Percentiles rank a stretch among this genome's conserved stretches.
Conservation (phyloP, 2,329 filamentous ascomycete species). For the Sporothrix brasiliensis region DNA sequence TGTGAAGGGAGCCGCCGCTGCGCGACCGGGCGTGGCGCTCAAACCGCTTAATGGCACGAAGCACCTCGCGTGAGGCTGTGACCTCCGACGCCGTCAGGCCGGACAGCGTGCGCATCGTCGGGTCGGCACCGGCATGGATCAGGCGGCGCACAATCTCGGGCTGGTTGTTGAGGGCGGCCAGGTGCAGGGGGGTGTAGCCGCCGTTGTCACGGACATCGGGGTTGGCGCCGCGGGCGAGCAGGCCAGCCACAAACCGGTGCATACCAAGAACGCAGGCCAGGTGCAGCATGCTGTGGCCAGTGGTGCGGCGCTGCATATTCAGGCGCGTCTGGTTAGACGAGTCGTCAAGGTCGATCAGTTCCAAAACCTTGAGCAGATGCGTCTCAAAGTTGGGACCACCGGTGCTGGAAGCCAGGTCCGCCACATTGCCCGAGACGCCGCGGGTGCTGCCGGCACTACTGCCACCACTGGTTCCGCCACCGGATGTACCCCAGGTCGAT, state of each 20-base stretch:
- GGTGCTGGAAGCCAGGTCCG: constrained; percentile 38
- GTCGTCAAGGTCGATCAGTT: constrained; percentile 77
- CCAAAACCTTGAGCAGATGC: constrained; percentile 72
- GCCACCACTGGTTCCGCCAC: constrained; percentile 39
- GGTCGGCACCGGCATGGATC: constrained; percentile 72
- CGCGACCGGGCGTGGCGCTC: constrained; percentile 66
- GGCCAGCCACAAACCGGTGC: constrained; percentile 72
- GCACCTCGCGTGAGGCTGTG: constrained; percentile 65
- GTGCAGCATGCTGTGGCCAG: constrained; percentile 80
- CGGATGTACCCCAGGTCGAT: constrained; percentile 50
- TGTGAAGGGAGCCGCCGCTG: constrained; percentile 64
- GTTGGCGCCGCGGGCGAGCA: constrained; percentile 77
- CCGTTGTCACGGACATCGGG: constrained; percentile 74
- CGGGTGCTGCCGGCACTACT: constrained; percentile 48
- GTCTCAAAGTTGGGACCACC: constrained; percentile 61
- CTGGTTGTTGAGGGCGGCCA: constrained; percentile 76
- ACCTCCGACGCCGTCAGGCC: constrained; percentile 73
- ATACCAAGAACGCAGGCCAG: constrained; percentile 75
- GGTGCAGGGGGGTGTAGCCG: constrained; percentile 80
- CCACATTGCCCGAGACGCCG: constrained; percentile 46
- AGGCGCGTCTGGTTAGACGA: constrained; percentile 68
- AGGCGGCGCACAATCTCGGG: constrained; percentile 75
- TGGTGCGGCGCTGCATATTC: constrained; percentile 63
- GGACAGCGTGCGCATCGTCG: constrained; percentile 68
- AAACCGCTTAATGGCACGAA: constrained; percentile 64